Base-by-base conservation (phyloP, 176 grass and related monocot species). In the Avena insularis region DNA sequence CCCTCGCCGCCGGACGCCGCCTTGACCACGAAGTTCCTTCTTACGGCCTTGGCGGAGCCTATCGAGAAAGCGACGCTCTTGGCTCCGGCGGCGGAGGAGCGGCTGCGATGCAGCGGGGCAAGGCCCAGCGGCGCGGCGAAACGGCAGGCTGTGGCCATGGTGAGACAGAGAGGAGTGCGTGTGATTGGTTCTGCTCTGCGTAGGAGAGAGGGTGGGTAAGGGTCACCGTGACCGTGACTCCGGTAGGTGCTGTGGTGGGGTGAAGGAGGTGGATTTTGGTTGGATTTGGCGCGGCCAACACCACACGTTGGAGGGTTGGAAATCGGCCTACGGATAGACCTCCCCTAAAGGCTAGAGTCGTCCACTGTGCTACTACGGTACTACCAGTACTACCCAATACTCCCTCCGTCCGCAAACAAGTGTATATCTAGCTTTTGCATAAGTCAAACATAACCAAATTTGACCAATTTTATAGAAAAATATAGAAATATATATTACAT, bases 121-220 rank as follows among this genome's bases (percentile, higher is more conserved):
- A 87, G 75, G 17, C 48, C 89, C 66, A 90, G 79, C 65, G 80
- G 84, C 47, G 29, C 61, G 71, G 83, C 71, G 72, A 86, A 5
- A 64, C 72, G 89, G 84, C 79, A 86, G 79, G 79, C 31, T 54
- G 80, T 56, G 80, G 80, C 89, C 85, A 87, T 91, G 56, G 29
- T 68, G 27, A 14, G 53, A n/a, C 5, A 36, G 29, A 61, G 12
- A 40, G 15, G 77, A 36, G 85, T 11, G 14, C 56, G 13, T 23
- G 36, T 36, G 10, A 4, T 27, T 38, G 23, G 51, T 59, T 49
- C 27, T 66, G 12, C 63, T 75, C 27, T 49, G 80, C 21, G 80
- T 3, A 65, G 62, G 86, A 4, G 86, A 4, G 56, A n/a, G 33
- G 43, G 63, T 6, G 40, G 40, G 40, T 57, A 15, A 51, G n/a